Percentiles rank a stretch among this genome's conserved stretches.
Evolutionary conservation across 768 basidiomycete genomes (phyloP).

Genomic region (Thelephora ganbajun): DNA sequence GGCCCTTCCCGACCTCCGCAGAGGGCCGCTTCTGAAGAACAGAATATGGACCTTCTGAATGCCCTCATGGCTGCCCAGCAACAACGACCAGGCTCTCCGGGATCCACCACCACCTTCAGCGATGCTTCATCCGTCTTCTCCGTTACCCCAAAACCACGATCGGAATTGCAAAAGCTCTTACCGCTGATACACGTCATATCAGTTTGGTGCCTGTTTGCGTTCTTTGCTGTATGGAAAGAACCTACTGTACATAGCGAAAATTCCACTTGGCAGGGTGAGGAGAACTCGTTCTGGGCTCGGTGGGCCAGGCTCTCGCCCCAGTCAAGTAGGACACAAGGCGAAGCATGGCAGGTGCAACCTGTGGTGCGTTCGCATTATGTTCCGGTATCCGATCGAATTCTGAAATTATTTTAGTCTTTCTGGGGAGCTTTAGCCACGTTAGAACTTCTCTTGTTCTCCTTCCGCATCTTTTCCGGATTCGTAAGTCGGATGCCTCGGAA

Average conservation of each 20-base stretch:
- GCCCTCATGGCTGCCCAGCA: constrained; percentile 16
- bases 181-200: constrained; percentile 52
- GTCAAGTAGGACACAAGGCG: constrained; percentile 20
- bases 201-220: constrained; percentile 50
- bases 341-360: constrained; percentile 35
- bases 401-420: constrained; percentile 39
- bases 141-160: constrained; percentile 17
- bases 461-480: constrained; percentile 55
- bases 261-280: constrained; percentile 1
- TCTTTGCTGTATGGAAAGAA: constrained; percentile 55
- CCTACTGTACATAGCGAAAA: constrained; percentile 33
- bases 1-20: constrained; percentile 1
- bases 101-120: constrained; percentile 18
- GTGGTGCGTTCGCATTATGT: constrained; percentile 30
- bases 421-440: constrained; percentile 74
- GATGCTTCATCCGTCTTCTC: constrained; percentile 8
- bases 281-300: constrained; percentile 31
- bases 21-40: not conserved
- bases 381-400: not conserved
- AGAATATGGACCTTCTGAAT: constrained; percentile 17
- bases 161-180: constrained; percentile 43
- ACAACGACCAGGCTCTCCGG: constrained; percentile 6
- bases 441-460: constrained; percentile 56
- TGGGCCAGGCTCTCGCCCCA: constrained; percentile 40
- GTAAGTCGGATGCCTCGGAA: constrained; percentile 26